phyloP scores from a whole-genome alignment of 345 rosid genomes.

The Heritiera fomes region DNA sequence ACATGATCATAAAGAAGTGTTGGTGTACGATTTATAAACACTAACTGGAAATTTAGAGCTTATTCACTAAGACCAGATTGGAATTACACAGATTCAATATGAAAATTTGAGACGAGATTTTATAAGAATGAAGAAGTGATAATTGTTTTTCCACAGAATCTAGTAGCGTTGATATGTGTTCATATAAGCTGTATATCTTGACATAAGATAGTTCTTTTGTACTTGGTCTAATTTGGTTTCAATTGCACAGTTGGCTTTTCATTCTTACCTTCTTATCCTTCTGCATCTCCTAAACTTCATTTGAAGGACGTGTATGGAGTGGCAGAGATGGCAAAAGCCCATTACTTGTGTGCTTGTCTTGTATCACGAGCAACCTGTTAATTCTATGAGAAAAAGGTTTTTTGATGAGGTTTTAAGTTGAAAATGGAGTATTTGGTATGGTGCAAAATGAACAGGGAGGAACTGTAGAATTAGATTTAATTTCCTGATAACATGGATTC shows the following conservation, averaged over 20 bases:
- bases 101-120: not conserved
- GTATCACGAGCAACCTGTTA: not conserved
- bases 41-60: slow-evolving; percentile 9
- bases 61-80: not conserved
- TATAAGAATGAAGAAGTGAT: not conserved
- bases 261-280: not conserved
- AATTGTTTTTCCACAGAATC: not conserved
- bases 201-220: not conserved
- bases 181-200: not conserved
- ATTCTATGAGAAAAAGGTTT: not conserved
- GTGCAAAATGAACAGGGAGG: not conserved
- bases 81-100: not conserved
- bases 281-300: not conserved
- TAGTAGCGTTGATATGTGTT: not conserved
- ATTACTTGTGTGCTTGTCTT: not conserved
- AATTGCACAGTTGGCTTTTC: not conserved
- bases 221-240: not conserved
- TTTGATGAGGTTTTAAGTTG: not conserved
- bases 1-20: not conserved
- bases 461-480: not conserved
- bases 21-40: not conserved
- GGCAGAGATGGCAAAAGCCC: not conserved
- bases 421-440: not conserved
- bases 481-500: not conserved
- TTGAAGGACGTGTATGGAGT: not conserved